A percentile compares a stretch with the other conserved stretches of the same genome.
Conservation (phyloP, 768 basidiomycete genomes). For the Mycena haematopus region DNA sequence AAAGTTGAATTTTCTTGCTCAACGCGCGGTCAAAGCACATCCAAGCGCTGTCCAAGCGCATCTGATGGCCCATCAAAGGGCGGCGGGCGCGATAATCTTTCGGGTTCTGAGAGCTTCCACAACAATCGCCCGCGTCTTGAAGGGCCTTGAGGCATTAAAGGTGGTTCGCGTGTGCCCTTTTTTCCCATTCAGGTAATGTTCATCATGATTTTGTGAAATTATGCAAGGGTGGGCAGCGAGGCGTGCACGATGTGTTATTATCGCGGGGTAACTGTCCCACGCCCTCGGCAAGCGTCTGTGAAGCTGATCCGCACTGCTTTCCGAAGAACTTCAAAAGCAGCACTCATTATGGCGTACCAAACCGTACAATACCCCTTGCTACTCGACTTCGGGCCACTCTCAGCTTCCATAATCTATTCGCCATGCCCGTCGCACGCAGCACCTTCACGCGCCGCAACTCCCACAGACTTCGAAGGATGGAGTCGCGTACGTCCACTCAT, state of each 20-base stretch:
- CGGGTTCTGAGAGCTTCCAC: too few relatives aligned
- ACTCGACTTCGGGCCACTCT: background rate
- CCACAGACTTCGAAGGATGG: slow-evolving; percentile 10
- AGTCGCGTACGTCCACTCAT: slow-evolving; percentile 1
- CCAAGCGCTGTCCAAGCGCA: background rate
- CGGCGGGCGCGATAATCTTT: too few relatives aligned
- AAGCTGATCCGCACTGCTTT: slow-evolving; percentile 10
- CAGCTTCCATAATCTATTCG: background rate
- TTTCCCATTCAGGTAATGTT: too few relatives aligned
- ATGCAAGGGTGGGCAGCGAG: background rate
- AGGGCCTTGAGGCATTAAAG: too few relatives aligned
- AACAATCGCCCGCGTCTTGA: too few relatives aligned
- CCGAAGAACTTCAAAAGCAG: slow-evolving; percentile 22
- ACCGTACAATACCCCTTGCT: background rate
- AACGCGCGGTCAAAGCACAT: background rate
- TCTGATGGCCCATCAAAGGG: background rate
- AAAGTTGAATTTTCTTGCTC: too few relatives aligned
- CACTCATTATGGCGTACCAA: slow-evolving; percentile 4
- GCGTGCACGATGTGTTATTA: slow-evolving; percentile 14
- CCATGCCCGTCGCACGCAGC: slow-evolving; percentile 20
- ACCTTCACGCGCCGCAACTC: slow-evolving; percentile 16
- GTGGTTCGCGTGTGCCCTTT: too few relatives aligned
- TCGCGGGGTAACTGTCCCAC: slow-evolving; percentile 20
- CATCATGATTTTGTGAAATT: background rate
- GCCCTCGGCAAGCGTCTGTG: background rate